Base-by-base conservation (phyloP, 176 grass and related monocot species). In the Canna indica region DNA sequence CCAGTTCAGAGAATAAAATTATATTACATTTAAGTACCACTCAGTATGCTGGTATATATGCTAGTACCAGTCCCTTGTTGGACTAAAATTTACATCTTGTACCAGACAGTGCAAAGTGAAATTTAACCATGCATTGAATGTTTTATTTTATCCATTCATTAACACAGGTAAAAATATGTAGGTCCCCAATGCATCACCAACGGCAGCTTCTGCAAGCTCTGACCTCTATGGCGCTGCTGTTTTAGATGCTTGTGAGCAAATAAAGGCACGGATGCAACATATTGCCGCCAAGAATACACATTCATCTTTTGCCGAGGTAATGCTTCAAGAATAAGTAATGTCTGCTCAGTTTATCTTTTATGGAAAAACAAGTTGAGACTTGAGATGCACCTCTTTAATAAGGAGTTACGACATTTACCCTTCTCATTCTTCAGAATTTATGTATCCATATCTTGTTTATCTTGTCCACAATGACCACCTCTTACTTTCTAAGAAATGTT, bases 171-270 rank as follows among this genome's bases (percentile, higher is more conserved):
- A 45, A 33, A 76, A 7, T 85, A n/a, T 80, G 73, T 82, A 97
- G 93, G 83, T 97, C 57, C 93, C 93, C 46, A 97, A 97, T 87
- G 61, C 93, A 80, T 90, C 86, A 78, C 86, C 93, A 25, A 97
- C 93, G 75, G 88, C 93, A 26, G 88, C 93, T 47, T 97, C 93
- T 74, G 93, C 88, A 73, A 97, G 88, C 78, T 91, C 93, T 67
- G 93, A 97, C 81, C 69, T 97, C 44, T 97, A 97, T 75, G 93
- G 93, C 47, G 88, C 88, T 77, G 93, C 93, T 30, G 93, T 97
- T 75, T 87, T 92, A 71, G 86, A 97, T 79, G 93, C 93, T 58
- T 97, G 93, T 78, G 71, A 92, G 72, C 93, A 97, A 83, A 90
- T 97, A 53, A 86, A 89, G 81, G 83, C 81, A 52, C 83, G 93